phyloP scores from a whole-genome alignment of 1,284 basidiomycete genomes.

The Tilletia caries region DNA sequence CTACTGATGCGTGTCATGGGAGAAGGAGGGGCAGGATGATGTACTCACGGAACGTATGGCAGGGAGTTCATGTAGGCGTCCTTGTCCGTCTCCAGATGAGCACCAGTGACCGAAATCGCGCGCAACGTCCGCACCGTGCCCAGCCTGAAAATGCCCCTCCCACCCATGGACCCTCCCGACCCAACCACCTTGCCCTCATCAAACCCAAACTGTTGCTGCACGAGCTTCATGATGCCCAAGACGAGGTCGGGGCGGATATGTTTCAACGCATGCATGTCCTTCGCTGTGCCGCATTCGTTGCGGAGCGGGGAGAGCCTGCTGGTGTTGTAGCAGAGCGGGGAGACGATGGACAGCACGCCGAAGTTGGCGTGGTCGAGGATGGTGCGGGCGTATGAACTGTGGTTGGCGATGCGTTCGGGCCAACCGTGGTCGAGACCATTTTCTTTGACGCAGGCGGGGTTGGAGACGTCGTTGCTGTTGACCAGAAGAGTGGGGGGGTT shows the following conservation, averaged over 20 bases:
- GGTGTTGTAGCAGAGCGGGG: slow-evolving; percentile 7
- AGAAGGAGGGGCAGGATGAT: too few relatives aligned
- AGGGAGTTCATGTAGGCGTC: background rate
- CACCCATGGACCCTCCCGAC: background rate
- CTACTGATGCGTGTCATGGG: too few relatives aligned
- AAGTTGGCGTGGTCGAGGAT: background rate
- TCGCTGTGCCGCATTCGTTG: background rate
- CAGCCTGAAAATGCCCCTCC: background rate
- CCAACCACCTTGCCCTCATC: slow-evolving; percentile 1
- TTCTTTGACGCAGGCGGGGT: background rate
- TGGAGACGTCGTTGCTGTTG: background rate
- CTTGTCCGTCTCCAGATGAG: background rate
- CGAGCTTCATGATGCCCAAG: background rate
- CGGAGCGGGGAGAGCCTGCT: background rate
- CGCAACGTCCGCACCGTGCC: background rate
- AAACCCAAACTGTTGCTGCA: background rate
- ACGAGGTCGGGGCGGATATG: background rate
- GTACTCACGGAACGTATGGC: background rate
- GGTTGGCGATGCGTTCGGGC: background rate
- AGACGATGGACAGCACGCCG: background rate
- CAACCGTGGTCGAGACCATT: background rate
- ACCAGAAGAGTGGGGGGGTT: background rate
- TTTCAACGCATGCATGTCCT: background rate
- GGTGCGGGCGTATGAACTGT: background rate
- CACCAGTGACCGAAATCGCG: background rate